These are phyloP conservation scores for Cryphonectria nitschkei DNA, from an alignment of 2,329 filamentous ascomycete genomes.

Conservation along the genomic window DNA sequence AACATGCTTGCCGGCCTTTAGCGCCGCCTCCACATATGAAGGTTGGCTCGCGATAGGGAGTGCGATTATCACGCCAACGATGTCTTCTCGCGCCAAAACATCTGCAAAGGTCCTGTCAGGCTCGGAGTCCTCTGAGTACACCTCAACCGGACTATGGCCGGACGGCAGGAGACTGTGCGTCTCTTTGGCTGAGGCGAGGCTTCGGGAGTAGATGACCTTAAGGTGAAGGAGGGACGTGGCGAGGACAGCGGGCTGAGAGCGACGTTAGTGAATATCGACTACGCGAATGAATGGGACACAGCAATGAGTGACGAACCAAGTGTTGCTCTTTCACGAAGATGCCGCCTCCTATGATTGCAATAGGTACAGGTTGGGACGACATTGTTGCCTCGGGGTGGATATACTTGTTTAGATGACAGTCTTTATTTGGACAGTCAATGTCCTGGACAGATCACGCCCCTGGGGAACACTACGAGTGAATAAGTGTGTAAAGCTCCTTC, in stretches of 20 bases:
- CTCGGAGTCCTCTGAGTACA: conserved; percentile 60
- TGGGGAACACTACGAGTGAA: neutral
- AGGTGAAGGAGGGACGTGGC: conserved; percentile 47
- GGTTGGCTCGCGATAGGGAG: conserved; percentile 64
- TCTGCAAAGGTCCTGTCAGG: conserved; percentile 49
- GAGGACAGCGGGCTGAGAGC: conserved; percentile 27
- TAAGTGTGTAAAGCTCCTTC: neutral
- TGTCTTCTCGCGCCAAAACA: conserved; percentile 54
- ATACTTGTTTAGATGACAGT: neutral
- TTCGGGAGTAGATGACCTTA: conserved; percentile 66
- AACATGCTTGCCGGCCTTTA: conserved; percentile 57
- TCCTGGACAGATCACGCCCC: neutral
- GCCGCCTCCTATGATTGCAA: conserved; percentile 65
- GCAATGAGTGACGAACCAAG: conserved; percentile 46
- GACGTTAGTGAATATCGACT: conserved; percentile 2
- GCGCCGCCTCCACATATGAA: conserved; percentile 57
- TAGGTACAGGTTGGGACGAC: conserved; percentile 31
- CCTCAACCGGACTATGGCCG: conserved; percentile 39
- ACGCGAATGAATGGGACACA: neutral
- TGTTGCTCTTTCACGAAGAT: conserved; percentile 65
- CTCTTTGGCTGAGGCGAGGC: conserved; percentile 54
- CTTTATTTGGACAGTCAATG: neutral
- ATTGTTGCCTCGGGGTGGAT: neutral
- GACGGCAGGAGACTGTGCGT: conserved; percentile 38
- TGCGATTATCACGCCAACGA: conserved; percentile 57